Conservation (phyloP, 2,329 filamentous ascomycete species). For the Cordyceps farinosa region DNA sequence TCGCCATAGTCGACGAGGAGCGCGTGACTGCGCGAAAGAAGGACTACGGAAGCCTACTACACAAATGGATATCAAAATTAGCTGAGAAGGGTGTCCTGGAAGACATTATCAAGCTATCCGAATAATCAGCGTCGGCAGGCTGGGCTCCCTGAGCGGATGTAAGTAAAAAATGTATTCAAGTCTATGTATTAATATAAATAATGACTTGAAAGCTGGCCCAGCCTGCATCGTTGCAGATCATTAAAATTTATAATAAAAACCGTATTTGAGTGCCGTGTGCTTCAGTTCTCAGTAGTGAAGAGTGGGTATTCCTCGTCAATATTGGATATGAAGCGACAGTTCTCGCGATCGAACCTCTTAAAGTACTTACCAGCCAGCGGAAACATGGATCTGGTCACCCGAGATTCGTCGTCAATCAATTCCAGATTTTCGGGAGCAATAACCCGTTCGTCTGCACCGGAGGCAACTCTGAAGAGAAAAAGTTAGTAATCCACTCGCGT, state of each 20-base stretch:
- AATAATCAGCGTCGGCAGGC: conserved; percentile 5
- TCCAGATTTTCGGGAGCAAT: conserved; percentile 72
- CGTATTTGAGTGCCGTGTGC: not conserved
- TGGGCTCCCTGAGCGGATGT: not conserved
- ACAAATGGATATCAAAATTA: conserved; percentile 65
- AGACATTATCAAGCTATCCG: conserved; percentile 32
- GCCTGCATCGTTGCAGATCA: too few species aligned
- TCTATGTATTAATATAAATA: not conserved
- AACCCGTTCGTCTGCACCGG: conserved; percentile 31
- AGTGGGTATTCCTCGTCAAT: conserved; percentile 70
- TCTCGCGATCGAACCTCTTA: conserved; percentile 71
- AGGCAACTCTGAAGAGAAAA: conserved; percentile 26
- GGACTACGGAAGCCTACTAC: conserved; percentile 67
- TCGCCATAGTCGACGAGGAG: conserved; percentile 46
- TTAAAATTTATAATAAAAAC: not conserved
- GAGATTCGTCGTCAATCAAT: conserved; percentile 47
- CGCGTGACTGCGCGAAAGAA: conserved; percentile 54
- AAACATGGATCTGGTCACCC: conserved; percentile 57
- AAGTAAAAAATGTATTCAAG: not conserved
- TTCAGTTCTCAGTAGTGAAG: not conserved
- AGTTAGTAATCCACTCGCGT: not conserved
- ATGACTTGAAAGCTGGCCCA: not conserved
- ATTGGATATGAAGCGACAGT: conserved; percentile 77
- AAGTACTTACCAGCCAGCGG: conserved; percentile 79
- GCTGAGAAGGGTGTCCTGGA: conserved; percentile 62